Evolutionary conservation across 2,329 filamentous ascomycete genomes (phyloP), one percentile per base, ranked within the genome.

Genomic region (Alternaria hordeiaustralica): DNA sequence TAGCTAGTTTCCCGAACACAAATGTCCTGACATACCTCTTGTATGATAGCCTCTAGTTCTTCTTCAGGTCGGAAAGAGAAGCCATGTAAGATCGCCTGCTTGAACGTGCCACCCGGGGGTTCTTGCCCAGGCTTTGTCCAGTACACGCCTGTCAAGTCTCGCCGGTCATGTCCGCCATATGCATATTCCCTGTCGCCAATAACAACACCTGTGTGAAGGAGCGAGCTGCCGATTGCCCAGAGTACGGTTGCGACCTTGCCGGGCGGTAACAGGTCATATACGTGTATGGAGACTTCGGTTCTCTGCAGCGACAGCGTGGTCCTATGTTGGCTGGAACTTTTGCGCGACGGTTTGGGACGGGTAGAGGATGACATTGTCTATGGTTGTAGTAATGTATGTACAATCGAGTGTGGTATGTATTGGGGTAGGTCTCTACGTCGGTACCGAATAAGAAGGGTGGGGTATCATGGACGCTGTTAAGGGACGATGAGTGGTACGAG

Each of bases 151-250:
- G 91, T 95, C 60, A 90, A 79, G 23, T 87, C 87, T 54, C 83
- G 87, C 70, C 87, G 87, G 75, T 92, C 89, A 78, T 96, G 93
- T 2, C 93, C 93, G 46, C 93, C 93, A 74, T 93, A 96, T 21
- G 93, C 93, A 77, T 96, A 96, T 83, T 96, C 93, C 67, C 85
- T 87, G 69, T 90, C 88, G 76, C 90, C 90, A 80, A 96, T 92
- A 44, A 94, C 92, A 58, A 96, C 90, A 56, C 92, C 93, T 0
- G 92, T 92, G 78, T 96, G 93, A 6, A 96, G 87, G 33, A 96
- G 88, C 6, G 90, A 92, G 49, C 90, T 87, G 63, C 93, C 93
- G 58, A 95, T 78, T 20, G 89, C 87, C 93, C 93, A 96, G 28
- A 96, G 86, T 12, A 93, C 72, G 0, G 90, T 89, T n/a, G 92